A percentile compares a stretch with the other conserved stretches of the same genome.
These are phyloP conservation scores for Amaranthus hypochondriacus DNA, from an alignment of 148 eudicot species.

Conservation along the genomic window DNA sequence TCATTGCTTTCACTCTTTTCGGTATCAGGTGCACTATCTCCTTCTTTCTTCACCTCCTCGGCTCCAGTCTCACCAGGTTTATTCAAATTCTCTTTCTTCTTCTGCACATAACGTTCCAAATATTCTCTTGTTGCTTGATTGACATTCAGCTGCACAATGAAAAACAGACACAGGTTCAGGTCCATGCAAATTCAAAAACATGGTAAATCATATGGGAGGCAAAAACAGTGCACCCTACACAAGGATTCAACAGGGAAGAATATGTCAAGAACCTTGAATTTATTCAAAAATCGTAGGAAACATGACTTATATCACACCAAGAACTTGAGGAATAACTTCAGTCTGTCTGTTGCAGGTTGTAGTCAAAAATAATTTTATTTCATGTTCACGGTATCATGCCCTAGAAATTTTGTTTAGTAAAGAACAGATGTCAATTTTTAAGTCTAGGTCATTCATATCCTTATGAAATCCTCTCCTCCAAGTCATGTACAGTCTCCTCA, in stretches of 20 bases:
- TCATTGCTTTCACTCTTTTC: conserved; percentile 37
- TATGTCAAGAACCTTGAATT: neutral
- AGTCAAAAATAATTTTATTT: neutral
- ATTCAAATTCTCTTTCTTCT: conserved; percentile 55
- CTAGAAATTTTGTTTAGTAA: neutral
- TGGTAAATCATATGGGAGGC: neutral
- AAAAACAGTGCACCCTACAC: neutral
- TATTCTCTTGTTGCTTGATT: conserved; percentile 65
- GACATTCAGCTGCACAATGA: conserved; percentile 58
- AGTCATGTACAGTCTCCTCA: too few relatives aligned
- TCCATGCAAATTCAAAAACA: neutral
- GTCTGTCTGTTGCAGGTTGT: too few relatives aligned
- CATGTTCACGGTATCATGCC: neutral
- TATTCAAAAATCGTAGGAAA: neutral
- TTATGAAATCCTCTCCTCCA: too few relatives aligned
- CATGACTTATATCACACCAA: neutral
- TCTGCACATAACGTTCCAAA: conserved; percentile 68
- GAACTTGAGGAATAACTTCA: neutral
- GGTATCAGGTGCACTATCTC: conserved; percentile 30
- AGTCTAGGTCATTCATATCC: too few relatives aligned
- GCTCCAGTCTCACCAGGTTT: conserved; percentile 40
- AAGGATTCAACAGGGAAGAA: neutral
- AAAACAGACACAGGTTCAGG: conserved; percentile 9
- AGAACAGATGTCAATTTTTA: too few relatives aligned
- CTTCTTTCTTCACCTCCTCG: conserved; percentile 54